phyloP scores from a whole-genome alignment of 139 green algal genomes.

The Micromonas pusilla region DNA sequence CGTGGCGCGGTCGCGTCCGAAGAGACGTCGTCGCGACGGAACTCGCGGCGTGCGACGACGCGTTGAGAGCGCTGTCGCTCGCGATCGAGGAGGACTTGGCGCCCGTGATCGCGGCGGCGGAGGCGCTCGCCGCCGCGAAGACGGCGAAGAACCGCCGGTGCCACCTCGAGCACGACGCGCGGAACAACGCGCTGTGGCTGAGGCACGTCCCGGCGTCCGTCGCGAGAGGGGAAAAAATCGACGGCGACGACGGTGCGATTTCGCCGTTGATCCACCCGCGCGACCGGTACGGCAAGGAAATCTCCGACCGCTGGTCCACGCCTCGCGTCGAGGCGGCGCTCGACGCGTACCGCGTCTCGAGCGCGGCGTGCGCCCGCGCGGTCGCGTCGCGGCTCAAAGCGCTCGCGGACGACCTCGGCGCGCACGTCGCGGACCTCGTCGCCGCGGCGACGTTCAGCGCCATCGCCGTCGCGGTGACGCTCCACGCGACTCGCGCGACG shows the following conservation, averaged over 20 bases:
- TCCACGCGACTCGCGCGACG: slow-evolving; percentile 41
- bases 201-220: background rate
- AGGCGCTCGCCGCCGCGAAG: background rate
- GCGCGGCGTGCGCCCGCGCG: background rate
- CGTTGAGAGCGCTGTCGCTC: background rate
- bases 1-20: slow-evolving; percentile 17
- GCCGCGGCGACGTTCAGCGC: slow-evolving; percentile 40
- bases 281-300: slow-evolving; percentile 18
- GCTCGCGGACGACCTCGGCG: slow-evolving; percentile 40
- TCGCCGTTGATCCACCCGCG: slow-evolving; percentile 9
- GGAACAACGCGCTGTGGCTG: slow-evolving; percentile 17
- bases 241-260: background rate
- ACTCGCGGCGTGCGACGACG: background rate
- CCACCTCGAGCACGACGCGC: slow-evolving; percentile 6
- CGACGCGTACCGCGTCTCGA: slow-evolving; percentile 40
- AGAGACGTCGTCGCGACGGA: background rate
- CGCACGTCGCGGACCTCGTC: slow-evolving; percentile 37
- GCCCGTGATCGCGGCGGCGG: background rate
- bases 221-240: background rate
- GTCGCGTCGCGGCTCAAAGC: slow-evolving; percentile 36
- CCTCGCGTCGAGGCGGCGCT: slow-evolving; percentile 41
- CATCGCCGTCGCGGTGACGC: slow-evolving; percentile 38
- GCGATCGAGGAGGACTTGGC: slow-evolving; percentile 6
- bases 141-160: background rate
- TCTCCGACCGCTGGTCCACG: slow-evolving; percentile 25